Percentiles rank a stretch among this genome's conserved stretches.
phyloP scores from a whole-genome alignment of 352 stramenopile genomes.

The Elongisporangium undulatum region DNA sequence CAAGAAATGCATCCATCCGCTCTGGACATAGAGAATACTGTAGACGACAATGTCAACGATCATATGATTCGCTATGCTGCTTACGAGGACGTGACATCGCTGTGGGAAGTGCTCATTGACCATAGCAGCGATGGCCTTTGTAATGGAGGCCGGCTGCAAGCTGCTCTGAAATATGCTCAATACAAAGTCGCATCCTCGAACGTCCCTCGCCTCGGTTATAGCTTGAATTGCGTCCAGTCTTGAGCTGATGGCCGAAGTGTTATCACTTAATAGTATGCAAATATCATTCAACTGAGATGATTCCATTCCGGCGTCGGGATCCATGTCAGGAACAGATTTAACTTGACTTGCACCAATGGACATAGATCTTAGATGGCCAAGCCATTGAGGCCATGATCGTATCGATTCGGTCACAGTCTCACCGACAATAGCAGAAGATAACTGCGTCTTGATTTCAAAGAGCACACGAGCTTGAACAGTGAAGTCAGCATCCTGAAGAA shows the following conservation, averaged over 20 bases:
- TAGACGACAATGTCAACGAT: slow-evolving; percentile 69
- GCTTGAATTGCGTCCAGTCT: slow-evolving; percentile 55
- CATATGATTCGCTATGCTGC: slow-evolving; percentile 49
- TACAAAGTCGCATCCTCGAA: slow-evolving; percentile 47
- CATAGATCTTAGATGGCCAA: slow-evolving; percentile 43
- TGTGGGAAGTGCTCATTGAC: slow-evolving; percentile 46
- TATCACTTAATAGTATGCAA: slow-evolving; percentile 50
- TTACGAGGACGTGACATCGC: slow-evolving; percentile 33
- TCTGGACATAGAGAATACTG: slow-evolving; percentile 62
- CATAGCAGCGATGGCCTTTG: slow-evolving; percentile 47
- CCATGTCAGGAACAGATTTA: background rate
- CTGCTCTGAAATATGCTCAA: slow-evolving; percentile 51
- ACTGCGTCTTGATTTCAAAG: slow-evolving; percentile 43
- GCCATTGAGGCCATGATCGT: slow-evolving; percentile 66
- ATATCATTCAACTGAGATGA: slow-evolving; percentile 36
- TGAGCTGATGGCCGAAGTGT: slow-evolving; percentile 24
- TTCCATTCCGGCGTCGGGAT: background rate
- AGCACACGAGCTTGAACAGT: slow-evolving; percentile 50
- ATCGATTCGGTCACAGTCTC: slow-evolving; percentile 64
- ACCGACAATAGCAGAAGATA: slow-evolving; percentile 35
- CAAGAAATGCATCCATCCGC: slow-evolving; percentile 78
- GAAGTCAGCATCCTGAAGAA: slow-evolving; percentile 41
- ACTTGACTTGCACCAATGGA: slow-evolving; percentile 13
- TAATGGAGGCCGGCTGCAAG: slow-evolving; percentile 27
- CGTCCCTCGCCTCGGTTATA: slow-evolving; percentile 37